Base-by-base conservation (phyloP, 2,329 filamentous ascomycete species). In the Colletotrichum limetticola region DNA sequence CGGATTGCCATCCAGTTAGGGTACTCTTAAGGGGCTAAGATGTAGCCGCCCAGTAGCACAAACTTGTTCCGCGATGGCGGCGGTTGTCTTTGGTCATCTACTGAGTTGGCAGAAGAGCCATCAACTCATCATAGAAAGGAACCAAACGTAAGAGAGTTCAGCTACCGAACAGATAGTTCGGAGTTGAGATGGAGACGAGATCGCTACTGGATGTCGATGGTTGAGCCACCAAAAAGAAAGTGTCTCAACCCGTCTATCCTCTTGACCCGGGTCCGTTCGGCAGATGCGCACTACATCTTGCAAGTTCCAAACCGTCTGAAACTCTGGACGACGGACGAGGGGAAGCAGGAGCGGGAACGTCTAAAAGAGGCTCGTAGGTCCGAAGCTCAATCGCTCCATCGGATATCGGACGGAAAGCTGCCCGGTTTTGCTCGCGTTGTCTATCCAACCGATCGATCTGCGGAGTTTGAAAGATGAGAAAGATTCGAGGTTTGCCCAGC, bases 381-480 rank as follows among this genome's bases (percentile, higher is more conserved):
- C 55, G 30, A 24, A 9, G 24, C 28, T 22, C 22, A 46, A 55
- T 35, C 37, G 42, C 16, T 30, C 8, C 16, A 28, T 66, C 42
- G 55, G 9, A 30, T 24, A 4, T n/a, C 32, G 56, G 62, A 35
- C 24, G 32, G 63, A 46, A 26, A n/a, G 46, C 5, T 24, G 26
- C 32, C 24, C 30, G 26, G 22, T 63, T 26, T 59, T 46, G n/a
- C 49, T 30, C 22, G 24, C 55, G 70, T 72, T 72, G 66, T 63
- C 66, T 59, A 46, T 24, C 66, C 70, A 69, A 72, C 59, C 59
- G 66, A 69, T 69, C 59, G 59, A 69, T 59, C 42, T 32, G 35
- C 16, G 14, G 8, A 19, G 55, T 52, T 62, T 26, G 56, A 49
- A 19, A 42, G 57, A 59, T 46, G 16, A 22, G 24, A 60, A 42